phyloP scores from a whole-genome alignment of 176 grass and related monocot species.

The Aegilops sharonensis region DNA sequence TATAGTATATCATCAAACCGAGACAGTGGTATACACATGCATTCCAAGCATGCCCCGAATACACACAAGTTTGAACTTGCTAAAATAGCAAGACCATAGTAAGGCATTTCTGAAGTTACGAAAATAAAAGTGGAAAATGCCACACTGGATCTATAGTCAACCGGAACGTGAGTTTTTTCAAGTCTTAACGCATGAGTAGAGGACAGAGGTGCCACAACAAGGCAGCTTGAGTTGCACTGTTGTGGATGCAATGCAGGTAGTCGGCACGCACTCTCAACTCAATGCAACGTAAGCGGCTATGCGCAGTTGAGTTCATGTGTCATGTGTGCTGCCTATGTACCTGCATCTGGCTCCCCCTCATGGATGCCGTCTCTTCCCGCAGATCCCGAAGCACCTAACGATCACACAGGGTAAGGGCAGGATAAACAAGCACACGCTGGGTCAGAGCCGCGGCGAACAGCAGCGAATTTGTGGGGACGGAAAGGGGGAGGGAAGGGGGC shows the following conservation, averaged over 20 bases:
- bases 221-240: not conserved
- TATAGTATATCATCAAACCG: not conserved
- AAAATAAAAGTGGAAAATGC: not conserved
- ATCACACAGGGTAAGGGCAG: not conserved
- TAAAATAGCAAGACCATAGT: not conserved
- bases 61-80: not conserved
- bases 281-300: no score
- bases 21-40: not conserved
- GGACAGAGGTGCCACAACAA: not conserved
- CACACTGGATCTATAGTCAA: not conserved
- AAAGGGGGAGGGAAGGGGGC: not conserved
- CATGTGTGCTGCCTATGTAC: constrained; percentile 26
- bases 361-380: constrained; percentile 73
- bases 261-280: no score
- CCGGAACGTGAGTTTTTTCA: not conserved
- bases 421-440: constrained; percentile 3
- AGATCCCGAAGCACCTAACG: constrained; percentile 75
- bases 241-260: not conserved
- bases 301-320: not conserved
- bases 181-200: not conserved
- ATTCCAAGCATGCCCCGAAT: not conserved
- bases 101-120: not conserved
- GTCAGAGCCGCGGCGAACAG: not conserved
- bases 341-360: constrained; percentile 95
- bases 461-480: not conserved